phyloP scores from a whole-genome alignment of 176 grass and related monocot genomes.

The Aegilops bicornis region DNA sequence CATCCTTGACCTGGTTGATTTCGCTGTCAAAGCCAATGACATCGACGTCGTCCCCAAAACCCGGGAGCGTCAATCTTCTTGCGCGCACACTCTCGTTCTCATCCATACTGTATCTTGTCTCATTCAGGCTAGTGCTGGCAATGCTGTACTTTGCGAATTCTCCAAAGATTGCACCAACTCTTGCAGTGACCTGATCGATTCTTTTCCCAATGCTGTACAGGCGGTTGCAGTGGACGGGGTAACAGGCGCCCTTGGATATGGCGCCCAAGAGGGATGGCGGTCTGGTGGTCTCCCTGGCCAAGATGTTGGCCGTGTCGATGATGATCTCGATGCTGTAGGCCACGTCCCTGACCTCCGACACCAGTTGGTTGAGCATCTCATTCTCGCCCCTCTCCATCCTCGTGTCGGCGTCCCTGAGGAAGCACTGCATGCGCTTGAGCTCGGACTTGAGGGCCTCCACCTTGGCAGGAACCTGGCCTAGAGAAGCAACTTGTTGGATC shows the following conservation, averaged over 20 bases:
- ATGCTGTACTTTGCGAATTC: slow-evolving; percentile 1
- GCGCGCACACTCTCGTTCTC: neutral
- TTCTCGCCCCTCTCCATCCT: slow-evolving; percentile 15
- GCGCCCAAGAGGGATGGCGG: neutral
- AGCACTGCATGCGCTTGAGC: slow-evolving; percentile 15
- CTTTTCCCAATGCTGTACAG: neutral
- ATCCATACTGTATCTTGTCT: neutral
- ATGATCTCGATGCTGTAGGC: slow-evolving; percentile 6
- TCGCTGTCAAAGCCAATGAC: slow-evolving; percentile 7
- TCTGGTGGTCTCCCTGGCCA: neutral
- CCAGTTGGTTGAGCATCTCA: slow-evolving; percentile 3
- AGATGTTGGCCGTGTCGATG: neutral
- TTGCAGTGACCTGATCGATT: neutral
- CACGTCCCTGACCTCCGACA: slow-evolving; percentile 8
- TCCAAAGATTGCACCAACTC: neutral
- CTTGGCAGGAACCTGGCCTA: neutral
- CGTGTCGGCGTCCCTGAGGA: neutral
- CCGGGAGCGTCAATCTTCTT: neutral
- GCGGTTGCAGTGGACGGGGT: neutral
- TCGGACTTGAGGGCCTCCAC: slow-evolving; percentile 5
- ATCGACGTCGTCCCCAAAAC: neutral
- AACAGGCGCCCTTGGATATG: slow-evolving; percentile 5
- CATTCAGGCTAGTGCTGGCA: neutral
- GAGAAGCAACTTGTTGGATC: neutral
- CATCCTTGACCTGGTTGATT: slow-evolving; percentile 1